Percentiles rank a stretch among this genome's conserved stretches.
Evolutionary conservation across 2,329 filamentous ascomycete genomes (phyloP).

Genomic region (Aspergillus ruber): DNA sequence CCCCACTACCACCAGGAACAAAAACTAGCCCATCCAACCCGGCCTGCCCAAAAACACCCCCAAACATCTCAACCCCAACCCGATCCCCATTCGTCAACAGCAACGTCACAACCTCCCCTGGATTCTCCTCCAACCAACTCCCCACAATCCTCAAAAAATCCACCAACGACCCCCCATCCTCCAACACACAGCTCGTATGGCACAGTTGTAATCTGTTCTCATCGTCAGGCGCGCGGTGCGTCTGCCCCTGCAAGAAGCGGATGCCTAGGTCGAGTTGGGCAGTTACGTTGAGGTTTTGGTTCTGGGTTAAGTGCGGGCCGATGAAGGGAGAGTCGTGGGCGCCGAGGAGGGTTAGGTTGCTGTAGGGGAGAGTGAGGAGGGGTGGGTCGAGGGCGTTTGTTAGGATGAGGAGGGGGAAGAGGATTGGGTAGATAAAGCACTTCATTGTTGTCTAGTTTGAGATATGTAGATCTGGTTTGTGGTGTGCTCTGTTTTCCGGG

Average conservation of each 20-base stretch:
- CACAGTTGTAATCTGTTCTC: slow-evolving; percentile 53
- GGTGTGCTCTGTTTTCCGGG: no score
- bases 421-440: not conserved
- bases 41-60: slow-evolving; percentile 24
- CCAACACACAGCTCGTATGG: slow-evolving; percentile 56
- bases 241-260: slow-evolving; percentile 59
- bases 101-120: slow-evolving; percentile 57
- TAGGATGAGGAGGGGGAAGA: slow-evolving; percentile 4
- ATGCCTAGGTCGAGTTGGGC: slow-evolving; percentile 57
- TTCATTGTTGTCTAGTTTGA: not conserved
- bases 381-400: slow-evolving; percentile 5
- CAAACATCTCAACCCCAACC: slow-evolving; percentile 26
- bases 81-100: slow-evolving; percentile 57
- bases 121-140: slow-evolving; percentile 53
- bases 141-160: slow-evolving; percentile 53
- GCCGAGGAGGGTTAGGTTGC: slow-evolving; percentile 56
- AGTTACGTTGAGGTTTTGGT: slow-evolving; percentile 55
- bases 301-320: slow-evolving; percentile 48
- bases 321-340: slow-evolving; percentile 63
- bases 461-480: no score
- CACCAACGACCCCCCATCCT: slow-evolving; percentile 54
- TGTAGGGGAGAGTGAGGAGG: slow-evolving; percentile 45
- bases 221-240: slow-evolving; percentile 46
- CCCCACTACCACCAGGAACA: slow-evolving; percentile 23
- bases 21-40: slow-evolving; percentile 32